These are phyloP conservation scores for Phytophthora europaea DNA, from an alignment of 352 stramenopile species.

Conservation along the genomic window DNA sequence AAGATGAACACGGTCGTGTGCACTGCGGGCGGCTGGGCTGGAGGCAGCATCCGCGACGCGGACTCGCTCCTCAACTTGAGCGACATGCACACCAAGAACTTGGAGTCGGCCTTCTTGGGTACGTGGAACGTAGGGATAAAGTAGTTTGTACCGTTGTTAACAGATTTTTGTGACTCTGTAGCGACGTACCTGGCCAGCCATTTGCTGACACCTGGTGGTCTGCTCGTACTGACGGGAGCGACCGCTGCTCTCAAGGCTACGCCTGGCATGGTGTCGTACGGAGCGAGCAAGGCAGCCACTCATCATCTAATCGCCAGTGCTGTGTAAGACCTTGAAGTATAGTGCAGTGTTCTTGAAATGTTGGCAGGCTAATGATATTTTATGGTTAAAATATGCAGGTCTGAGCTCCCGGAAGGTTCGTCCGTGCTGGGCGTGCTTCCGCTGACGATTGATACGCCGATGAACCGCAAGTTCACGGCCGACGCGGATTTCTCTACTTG, in stretches of 20 bases:
- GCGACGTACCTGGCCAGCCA: slow-evolving; percentile 87
- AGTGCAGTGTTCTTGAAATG: neutral
- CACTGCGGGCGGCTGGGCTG: slow-evolving; percentile 83
- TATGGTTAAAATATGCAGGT: slow-evolving; percentile 31
- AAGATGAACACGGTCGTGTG: slow-evolving; percentile 84
- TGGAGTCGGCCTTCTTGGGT: slow-evolving; percentile 83
- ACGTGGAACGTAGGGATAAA: slow-evolving; percentile 7
- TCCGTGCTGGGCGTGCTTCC: slow-evolving; percentile 79
- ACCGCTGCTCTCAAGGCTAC: slow-evolving; percentile 81
- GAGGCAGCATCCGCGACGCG: slow-evolving; percentile 74
- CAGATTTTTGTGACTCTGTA: slow-evolving; percentile 28
- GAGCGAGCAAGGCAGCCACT: slow-evolving; percentile 92
- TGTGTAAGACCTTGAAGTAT: slow-evolving; percentile 55
- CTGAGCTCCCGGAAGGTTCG: slow-evolving; percentile 60
- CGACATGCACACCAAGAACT: slow-evolving; percentile 85
- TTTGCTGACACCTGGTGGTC: slow-evolving; percentile 62
- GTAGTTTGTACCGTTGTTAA: neutral
- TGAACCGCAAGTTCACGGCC: slow-evolving; percentile 90
- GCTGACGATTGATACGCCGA: slow-evolving; percentile 88
- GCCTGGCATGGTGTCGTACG: slow-evolving; percentile 90
- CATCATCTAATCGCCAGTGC: slow-evolving; percentile 88
- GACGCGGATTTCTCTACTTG: slow-evolving; percentile 88
- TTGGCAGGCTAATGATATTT: neutral
- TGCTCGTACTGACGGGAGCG: slow-evolving; percentile 88
- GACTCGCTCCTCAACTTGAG: slow-evolving; percentile 72